These are phyloP conservation scores for Eucalyptus marginata DNA, from an alignment of 345 rosid genomes.

Conservation along the genomic window DNA sequence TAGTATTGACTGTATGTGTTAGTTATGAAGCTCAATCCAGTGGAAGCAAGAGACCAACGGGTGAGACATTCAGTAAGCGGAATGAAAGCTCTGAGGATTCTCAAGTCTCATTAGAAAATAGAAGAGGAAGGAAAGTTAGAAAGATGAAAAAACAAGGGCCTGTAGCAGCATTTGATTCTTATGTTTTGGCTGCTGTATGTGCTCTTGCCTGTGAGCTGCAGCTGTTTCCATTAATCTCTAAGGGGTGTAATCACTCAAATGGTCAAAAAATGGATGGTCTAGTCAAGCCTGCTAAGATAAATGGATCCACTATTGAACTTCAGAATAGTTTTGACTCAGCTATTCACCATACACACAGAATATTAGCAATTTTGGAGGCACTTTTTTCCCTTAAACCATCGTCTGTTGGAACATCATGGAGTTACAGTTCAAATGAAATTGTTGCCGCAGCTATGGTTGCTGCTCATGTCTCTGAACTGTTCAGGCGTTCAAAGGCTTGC, in stretches of 20 bases:
- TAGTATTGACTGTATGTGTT: slow-evolving; percentile 91
- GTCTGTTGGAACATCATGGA: slow-evolving; percentile 86
- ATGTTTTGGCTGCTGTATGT: slow-evolving; percentile 92
- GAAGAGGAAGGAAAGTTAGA: slow-evolving; percentile 24
- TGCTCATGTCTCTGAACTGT: slow-evolving; percentile 89
- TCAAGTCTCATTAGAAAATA: slow-evolving; percentile 18
- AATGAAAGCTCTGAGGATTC: slow-evolving; percentile 28
- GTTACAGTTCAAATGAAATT: slow-evolving; percentile 90
- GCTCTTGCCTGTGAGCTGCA: slow-evolving; percentile 98
- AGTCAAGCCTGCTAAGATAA: slow-evolving; percentile 42
- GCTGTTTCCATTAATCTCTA: slow-evolving; percentile 67
- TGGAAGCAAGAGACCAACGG: slow-evolving; percentile 60
- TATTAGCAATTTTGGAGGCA: slow-evolving; percentile 86
- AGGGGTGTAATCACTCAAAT: slow-evolving; percentile 33
- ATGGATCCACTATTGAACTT: slow-evolving; percentile 48
- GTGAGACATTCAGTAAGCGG: slow-evolving; percentile 28
- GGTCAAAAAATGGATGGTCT: slow-evolving; percentile 12
- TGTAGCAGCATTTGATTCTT: slow-evolving; percentile 94
- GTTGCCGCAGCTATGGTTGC: slow-evolving; percentile 99
- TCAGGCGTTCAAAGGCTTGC: slow-evolving; percentile 87
- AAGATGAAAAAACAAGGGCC: slow-evolving; percentile 79
- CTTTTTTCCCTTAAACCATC: slow-evolving; percentile 91
- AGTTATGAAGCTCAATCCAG: slow-evolving; percentile 89
- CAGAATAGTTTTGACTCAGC: slow-evolving; percentile 61
- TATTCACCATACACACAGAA: slow-evolving; percentile 77